A percentile compares a stretch with the other conserved stretches of the same genome.
Evolutionary conservation across 345 rosid genomes (phyloP).

Genomic region (Laguncularia racemosa): DNA sequence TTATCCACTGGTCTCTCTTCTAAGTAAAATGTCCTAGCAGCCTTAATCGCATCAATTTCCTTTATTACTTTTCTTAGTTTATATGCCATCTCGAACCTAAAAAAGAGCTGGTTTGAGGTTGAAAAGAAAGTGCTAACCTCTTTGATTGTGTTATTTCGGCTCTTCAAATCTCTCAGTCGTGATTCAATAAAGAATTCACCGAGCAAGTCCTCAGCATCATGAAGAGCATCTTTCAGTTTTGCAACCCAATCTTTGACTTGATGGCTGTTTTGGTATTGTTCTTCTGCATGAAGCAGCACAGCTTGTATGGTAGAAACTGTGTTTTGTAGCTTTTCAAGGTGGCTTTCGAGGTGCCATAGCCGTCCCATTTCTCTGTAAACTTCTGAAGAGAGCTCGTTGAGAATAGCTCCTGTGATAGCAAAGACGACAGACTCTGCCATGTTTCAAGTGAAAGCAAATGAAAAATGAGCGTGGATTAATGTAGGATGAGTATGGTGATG

Average conservation of each 20-base stretch:
- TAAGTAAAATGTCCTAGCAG: background rate
- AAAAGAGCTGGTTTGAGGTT: background rate
- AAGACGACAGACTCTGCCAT: too few relatives aligned
- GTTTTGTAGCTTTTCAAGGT: slow-evolving; percentile 5
- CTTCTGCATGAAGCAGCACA: slow-evolving; percentile 16
- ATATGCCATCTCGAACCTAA: background rate
- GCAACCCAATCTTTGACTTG: slow-evolving; percentile 22
- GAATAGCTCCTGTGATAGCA: too few relatives aligned
- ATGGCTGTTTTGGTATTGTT: background rate
- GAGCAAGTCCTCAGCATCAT: slow-evolving; percentile 29
- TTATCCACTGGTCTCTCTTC: background rate
- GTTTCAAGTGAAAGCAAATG: too few relatives aligned
- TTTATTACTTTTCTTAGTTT: background rate
- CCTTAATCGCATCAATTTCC: background rate
- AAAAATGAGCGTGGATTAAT: too few relatives aligned
- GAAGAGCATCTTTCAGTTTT: slow-evolving; percentile 16
- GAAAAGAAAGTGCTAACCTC: slow-evolving; percentile 11
- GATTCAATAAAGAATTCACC: slow-evolving; percentile 18
- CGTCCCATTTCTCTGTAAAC: background rate
- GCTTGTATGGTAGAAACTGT: slow-evolving; percentile 3
- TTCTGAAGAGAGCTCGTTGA: too few relatives aligned
- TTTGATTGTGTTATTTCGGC: background rate
- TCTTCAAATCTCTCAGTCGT: slow-evolving; percentile 1
- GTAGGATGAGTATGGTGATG: too few relatives aligned
- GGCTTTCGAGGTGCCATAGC: background rate